These are phyloP conservation scores for Podila verticillata DNA, from an alignment of 192 early-diverging fungal species.

Conservation along the genomic window DNA sequence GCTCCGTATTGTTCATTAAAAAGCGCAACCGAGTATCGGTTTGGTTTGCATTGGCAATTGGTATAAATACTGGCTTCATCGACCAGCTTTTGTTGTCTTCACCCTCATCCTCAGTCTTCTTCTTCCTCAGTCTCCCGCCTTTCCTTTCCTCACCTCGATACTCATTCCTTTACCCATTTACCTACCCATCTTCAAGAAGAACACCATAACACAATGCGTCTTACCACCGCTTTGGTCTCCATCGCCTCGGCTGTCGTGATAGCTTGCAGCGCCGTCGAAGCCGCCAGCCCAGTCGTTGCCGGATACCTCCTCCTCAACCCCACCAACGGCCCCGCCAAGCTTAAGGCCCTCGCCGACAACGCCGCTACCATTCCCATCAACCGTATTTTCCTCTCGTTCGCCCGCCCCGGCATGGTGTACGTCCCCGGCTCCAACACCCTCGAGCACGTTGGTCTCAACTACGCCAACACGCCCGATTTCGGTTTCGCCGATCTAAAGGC, in stretches of 20 bases:
- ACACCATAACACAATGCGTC: slow-evolving; percentile 17
- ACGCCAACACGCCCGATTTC: slow-evolving; percentile 30
- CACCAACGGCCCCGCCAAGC: slow-evolving; percentile 31
- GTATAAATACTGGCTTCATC: slow-evolving; percentile 1
- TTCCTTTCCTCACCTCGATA: background rate
- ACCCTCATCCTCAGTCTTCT: slow-evolving; percentile 4
- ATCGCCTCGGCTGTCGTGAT: slow-evolving; percentile 44
- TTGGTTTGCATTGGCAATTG: too few species aligned
- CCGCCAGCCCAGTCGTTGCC: slow-evolving; percentile 27
- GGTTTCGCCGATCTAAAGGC: slow-evolving; percentile 49
- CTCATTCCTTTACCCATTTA: background rate
- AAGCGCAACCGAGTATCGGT: too few species aligned
- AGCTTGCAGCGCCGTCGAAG: slow-evolving; percentile 30
- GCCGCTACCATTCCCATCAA: slow-evolving; percentile 49
- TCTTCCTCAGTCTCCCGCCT: background rate
- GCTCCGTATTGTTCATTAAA: too few species aligned
- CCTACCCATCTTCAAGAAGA: background rate
- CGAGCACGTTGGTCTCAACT: slow-evolving; percentile 34
- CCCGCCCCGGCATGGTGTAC: slow-evolving; percentile 39
- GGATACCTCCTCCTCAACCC: slow-evolving; percentile 49
- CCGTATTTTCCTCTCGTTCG: slow-evolving; percentile 46
- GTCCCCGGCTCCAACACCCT: slow-evolving; percentile 47
- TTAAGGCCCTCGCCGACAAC: slow-evolving; percentile 49
- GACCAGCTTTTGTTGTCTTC: background rate
- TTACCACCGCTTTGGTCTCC: slow-evolving; percentile 39